phyloP scores from a whole-genome alignment of 345 rosid species.

The Boechera divaricarpa region DNA sequence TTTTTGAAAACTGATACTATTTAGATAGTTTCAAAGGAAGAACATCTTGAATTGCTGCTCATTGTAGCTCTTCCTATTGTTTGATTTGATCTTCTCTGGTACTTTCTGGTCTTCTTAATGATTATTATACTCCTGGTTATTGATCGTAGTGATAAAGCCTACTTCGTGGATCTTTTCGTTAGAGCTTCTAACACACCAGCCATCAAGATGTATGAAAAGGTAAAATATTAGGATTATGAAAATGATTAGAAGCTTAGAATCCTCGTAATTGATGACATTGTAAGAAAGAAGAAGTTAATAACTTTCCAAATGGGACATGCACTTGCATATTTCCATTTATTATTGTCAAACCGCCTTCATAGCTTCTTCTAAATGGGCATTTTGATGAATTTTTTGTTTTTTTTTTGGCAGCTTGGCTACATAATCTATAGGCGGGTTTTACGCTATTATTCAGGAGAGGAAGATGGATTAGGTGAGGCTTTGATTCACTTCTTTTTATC shows the following conservation, averaged over 20 bases:
- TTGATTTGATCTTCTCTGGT: not conserved
- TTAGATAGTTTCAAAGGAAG: conserved; percentile 18
- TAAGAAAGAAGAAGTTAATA: not conserved
- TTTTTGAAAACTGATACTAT: not conserved
- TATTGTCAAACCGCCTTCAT: not conserved
- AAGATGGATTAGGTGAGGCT: conserved; percentile 80
- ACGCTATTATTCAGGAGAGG: conserved; percentile 94
- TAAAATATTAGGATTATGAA: conserved; percentile 31
- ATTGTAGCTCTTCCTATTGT: not conserved
- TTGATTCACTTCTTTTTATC: not conserved
- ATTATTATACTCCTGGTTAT: conserved; percentile 12
- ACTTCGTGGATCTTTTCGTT: conserved; percentile 94
- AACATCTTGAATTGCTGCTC: conserved; percentile 11
- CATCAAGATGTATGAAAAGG: conserved; percentile 99
- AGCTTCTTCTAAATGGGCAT: not conserved
- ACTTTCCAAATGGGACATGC: not conserved
- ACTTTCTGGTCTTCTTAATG: conserved; percentile 1
- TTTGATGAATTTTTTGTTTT: not conserved
- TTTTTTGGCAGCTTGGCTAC: conserved; percentile 70
- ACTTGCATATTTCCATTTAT: not conserved
- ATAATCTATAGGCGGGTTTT: conserved; percentile 85
- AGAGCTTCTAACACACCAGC: conserved; percentile 96
- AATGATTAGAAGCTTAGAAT: not conserved
- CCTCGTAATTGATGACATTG: conserved; percentile 5
- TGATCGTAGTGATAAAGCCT: conserved; percentile 78